A percentile compares a stretch with the other conserved stretches of the same genome.
These are phyloP conservation scores for Metschnikowia bowlesiae DNA, from an alignment of 805 yeast species.

Conservation along the genomic window DNA sequence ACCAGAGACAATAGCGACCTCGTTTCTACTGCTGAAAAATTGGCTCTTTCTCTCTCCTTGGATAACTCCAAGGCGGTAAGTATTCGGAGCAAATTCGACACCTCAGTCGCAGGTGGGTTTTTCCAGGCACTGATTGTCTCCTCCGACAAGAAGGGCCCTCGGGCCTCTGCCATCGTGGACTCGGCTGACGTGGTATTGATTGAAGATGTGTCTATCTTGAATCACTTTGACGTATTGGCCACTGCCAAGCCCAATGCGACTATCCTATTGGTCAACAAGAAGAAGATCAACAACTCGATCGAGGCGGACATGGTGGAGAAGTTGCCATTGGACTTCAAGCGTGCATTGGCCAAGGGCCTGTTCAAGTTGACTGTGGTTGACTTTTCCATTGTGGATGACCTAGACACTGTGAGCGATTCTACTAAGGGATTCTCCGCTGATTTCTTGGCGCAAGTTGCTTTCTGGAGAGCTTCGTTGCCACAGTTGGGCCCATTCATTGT, in stretches of 20 bases:
- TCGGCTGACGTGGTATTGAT: slow-evolving; percentile 62
- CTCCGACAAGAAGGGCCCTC: slow-evolving; percentile 5
- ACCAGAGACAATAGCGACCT: slow-evolving; percentile 59
- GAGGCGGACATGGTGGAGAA: slow-evolving; percentile 48
- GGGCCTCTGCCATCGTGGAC: slow-evolving; percentile 36
- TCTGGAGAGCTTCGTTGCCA: slow-evolving; percentile 71
- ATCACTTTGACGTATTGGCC: slow-evolving; percentile 57
- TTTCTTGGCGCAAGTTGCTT: slow-evolving; percentile 73
- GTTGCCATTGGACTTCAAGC: slow-evolving; percentile 52
- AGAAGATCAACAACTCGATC: slow-evolving; percentile 32
- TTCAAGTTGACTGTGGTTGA: slow-evolving; percentile 57
- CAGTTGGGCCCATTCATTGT: slow-evolving; percentile 61
- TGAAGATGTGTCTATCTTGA: slow-evolving; percentile 53
- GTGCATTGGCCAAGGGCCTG: slow-evolving; percentile 47
- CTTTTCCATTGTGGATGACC: slow-evolving; percentile 56
- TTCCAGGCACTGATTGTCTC: slow-evolving; percentile 63
- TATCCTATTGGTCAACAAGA: slow-evolving; percentile 38
- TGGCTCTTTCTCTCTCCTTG: slow-evolving; percentile 67
- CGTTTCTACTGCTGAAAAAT: slow-evolving; percentile 53
- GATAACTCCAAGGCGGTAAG: slow-evolving; percentile 49
- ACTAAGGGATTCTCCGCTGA: slow-evolving; percentile 69
- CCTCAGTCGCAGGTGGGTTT: slow-evolving; percentile 65
- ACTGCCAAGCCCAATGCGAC: slow-evolving; percentile 54
- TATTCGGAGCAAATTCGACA: slow-evolving; percentile 68
- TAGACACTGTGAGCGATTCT: slow-evolving; percentile 45